A percentile compares a stretch with the other conserved stretches of the same genome.
These are phyloP conservation scores for Candida berthetii DNA, from an alignment of 805 yeast genomes.

Conservation along the genomic window DNA sequence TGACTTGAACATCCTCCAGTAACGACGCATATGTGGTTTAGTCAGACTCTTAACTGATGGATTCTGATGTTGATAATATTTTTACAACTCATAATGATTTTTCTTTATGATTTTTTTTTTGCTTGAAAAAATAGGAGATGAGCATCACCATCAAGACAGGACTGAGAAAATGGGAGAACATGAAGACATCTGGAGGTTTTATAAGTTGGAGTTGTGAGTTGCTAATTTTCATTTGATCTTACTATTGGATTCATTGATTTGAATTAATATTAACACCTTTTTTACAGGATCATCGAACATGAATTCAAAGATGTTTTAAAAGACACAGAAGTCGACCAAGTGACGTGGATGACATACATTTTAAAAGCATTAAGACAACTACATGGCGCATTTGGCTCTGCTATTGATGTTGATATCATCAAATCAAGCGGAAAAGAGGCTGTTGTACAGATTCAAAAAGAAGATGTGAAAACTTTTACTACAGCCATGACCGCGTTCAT, in stretches of 20 bases:
- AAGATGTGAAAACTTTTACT: constrained; percentile 22
- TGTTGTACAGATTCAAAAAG: constrained; percentile 19
- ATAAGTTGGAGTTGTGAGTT: constrained; percentile 6
- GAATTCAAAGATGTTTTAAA: neutral
- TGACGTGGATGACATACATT: constrained; percentile 33
- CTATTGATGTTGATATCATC: constrained; percentile 27
- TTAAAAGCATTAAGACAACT: constrained; percentile 25
- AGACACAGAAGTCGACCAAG: constrained; percentile 21
- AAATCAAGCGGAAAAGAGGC: constrained; percentile 17
- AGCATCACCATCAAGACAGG: too few species aligned
- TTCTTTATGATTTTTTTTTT: too few species aligned
- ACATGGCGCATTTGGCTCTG: constrained; percentile 36
- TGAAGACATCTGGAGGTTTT: constrained; percentile 3
- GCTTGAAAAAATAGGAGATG: too few species aligned
- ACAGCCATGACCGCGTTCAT: constrained; percentile 26
- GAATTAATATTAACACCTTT: too few species aligned
- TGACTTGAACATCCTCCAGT: constrained; percentile 17
- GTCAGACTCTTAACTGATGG: neutral
- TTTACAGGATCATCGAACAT: neutral
- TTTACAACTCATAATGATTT: too few species aligned
- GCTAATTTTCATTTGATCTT: neutral
- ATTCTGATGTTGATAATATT: neutral
- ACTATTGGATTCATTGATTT: neutral
- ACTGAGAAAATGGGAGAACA: neutral
- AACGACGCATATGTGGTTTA: neutral